These are phyloP conservation scores for Copromyces sp. DNA, from an alignment of 495 filamentous ascomycete genomes.

Conservation along the genomic window DNA sequence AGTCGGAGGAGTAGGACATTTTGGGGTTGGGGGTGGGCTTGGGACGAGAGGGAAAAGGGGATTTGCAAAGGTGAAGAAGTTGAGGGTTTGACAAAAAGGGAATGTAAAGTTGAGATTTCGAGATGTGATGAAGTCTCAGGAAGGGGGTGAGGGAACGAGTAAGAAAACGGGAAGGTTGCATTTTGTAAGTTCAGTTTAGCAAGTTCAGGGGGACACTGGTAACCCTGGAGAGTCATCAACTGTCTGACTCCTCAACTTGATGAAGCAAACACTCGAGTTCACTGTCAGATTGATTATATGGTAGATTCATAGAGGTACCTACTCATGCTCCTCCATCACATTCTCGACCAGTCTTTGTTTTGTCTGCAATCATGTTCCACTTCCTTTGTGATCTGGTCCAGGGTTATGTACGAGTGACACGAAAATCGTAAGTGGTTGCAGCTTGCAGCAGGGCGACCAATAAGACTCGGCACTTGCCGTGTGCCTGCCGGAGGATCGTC, in stretches of 20 bases:
- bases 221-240: neutral
- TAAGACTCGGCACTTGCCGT: neutral
- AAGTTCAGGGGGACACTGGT: neutral
- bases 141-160: neutral
- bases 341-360: neutral
- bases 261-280: neutral
- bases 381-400: neutral
- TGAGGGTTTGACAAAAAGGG: neutral
- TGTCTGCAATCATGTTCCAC: neutral
- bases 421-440: neutral
- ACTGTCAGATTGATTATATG: neutral
- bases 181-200: neutral
- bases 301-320: neutral
- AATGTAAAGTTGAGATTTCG: neutral
- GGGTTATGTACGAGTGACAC: neutral
- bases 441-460: neutral
- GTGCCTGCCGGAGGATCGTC: neutral
- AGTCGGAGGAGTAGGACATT: slow-evolving; percentile 88
- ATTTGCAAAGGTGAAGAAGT: neutral
- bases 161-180: neutral
- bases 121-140: neutral
- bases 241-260: neutral
- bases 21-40: slow-evolving; percentile 3
- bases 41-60: neutral
- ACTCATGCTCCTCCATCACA: too few species aligned